A percentile compares a stretch with the other conserved stretches of the same genome.
Evolutionary conservation across 139 green algal genomes (phyloP).

Genomic region (Zygnema circumcarinatum): DNA sequence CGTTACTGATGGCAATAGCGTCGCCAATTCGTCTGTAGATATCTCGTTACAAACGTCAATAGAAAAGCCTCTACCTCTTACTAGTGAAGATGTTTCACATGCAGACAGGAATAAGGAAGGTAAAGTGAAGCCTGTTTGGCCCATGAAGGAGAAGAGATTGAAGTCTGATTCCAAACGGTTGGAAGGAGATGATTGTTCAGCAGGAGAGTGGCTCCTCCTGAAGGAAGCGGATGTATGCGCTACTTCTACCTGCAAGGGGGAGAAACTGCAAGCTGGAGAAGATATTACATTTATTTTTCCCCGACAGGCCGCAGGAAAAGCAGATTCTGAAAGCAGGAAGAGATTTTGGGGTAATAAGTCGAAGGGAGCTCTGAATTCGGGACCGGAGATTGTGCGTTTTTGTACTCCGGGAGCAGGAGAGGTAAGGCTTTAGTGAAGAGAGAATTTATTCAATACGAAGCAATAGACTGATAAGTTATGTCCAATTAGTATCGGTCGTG

Average conservation of each 20-base stretch:
- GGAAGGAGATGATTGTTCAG: too few relatives aligned
- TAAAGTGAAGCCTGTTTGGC: too few relatives aligned
- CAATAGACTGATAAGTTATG: too few relatives aligned
- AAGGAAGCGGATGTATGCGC: background rate
- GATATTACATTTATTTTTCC: background rate
- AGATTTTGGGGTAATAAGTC: background rate
- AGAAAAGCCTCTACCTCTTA: too few relatives aligned
- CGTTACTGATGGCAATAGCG: too few relatives aligned
- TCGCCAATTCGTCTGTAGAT: too few relatives aligned
- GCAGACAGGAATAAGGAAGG: too few relatives aligned
- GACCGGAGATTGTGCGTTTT: background rate
- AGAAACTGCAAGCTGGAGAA: background rate
- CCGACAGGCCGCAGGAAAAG: background rate
- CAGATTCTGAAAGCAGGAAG: background rate
- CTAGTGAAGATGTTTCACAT: too few relatives aligned
- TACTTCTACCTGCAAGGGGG: background rate
- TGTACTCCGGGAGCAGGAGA: background rate
- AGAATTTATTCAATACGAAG: background rate
- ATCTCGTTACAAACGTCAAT: too few relatives aligned
- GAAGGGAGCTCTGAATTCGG: background rate
- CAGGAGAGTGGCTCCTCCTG: background rate
- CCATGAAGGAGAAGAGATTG: too few relatives aligned
- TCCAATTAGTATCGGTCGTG: too few relatives aligned
- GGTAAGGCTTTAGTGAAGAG: background rate
- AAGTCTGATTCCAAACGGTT: too few relatives aligned